Evolutionary conservation across 2,329 filamentous ascomycete species (phyloP), one percentile per base, ranked within the genome.

Genomic region (Aspergillus ruber): DNA sequence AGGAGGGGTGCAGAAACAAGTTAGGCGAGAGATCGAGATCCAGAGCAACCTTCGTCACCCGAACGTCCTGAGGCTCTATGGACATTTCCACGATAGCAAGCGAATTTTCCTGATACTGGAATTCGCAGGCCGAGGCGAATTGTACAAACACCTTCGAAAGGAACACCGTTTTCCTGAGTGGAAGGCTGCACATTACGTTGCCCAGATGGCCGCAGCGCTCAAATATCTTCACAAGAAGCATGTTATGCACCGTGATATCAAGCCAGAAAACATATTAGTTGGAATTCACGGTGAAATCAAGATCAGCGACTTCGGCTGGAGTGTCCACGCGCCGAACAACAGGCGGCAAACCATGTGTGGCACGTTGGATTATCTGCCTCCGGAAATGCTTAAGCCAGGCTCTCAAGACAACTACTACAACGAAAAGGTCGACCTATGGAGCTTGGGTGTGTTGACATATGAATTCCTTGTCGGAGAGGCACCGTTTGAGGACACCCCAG

Each of bases 281-380:
- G 91, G 91, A 12, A 90, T 97, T 50, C 91, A 97, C 65, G 93
- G 90, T 56, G 93, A 98, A 75, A 90, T 98, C 74, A 98, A 98
- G 72, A 90, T 98, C 63, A 94, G 89, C 4, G 93, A 98, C 69
- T 98, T 97, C 63, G 91, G 93, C 43, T 98, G 93, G 93, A 94
- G 88, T 66, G 93, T 97, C 3, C 93, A 98, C 69, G 93, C 93
- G 4, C 93, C 93, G 23, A 96, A 95, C 70, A 94, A 91, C 73
- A 78, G 93, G 58, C 80, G 93, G 52, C 86, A 90, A 63, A 98
- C 93, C 47, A 90, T 97, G 82, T 98, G 93, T 68, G 93, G 93
- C 54, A 98, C 93, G 15, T 81, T 97, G 38, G 93, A 98, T 72
- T 98, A 98, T 69, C 81, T 98, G 13, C 93, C 93, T 3, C 93